phyloP scores from a whole-genome alignment of 805 yeast species.

The Schwanniomyces occidentalis region DNA sequence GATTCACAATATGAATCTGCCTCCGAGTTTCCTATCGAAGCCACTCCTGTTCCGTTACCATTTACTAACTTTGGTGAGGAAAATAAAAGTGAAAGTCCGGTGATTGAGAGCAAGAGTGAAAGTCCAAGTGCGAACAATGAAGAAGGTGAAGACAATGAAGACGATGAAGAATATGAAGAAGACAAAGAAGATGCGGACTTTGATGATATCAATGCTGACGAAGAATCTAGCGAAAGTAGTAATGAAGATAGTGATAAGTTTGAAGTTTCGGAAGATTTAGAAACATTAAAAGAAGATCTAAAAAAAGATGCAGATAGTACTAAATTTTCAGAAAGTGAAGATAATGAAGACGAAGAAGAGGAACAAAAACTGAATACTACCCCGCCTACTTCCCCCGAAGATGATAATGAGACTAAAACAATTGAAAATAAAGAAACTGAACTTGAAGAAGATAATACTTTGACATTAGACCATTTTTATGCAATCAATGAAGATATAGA shows the following conservation, averaged over 20 bases:
- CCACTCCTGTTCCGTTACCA: constrained; percentile 5
- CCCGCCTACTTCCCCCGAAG: constrained; percentile 38
- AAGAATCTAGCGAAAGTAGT: constrained; percentile 1
- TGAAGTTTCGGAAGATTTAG: constrained; percentile 17
- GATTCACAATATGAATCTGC: constrained; percentile 33
- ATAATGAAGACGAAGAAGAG: constrained; percentile 16
- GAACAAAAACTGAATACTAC: constrained; percentile 27
- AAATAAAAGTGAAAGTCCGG: constrained; percentile 6
- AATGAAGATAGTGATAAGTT: constrained; percentile 8
- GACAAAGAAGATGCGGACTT: constrained; percentile 14
- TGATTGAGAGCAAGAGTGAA: constrained; percentile 1
- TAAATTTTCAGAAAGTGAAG: constrained; percentile 2
- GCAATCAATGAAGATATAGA: constrained; percentile 54
- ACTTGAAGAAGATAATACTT: constrained; percentile 15
- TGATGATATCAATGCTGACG: constrained; percentile 10
- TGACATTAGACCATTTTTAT: constrained; percentile 38
- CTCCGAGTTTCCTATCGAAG: constrained; percentile 26
- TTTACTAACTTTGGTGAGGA: background rate
- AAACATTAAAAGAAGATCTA: constrained; percentile 17
- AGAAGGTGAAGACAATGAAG: constrained; percentile 8
- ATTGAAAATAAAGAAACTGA: constrained; percentile 16
- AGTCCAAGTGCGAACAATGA: constrained; percentile 8
- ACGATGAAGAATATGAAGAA: constrained; percentile 10
- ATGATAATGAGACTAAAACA: constrained; percentile 13
- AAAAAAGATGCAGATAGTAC: constrained; percentile 17